phyloP scores from a whole-genome alignment of 2,329 filamentous ascomycete species.

The Sordariomycetes sp. region DNA sequence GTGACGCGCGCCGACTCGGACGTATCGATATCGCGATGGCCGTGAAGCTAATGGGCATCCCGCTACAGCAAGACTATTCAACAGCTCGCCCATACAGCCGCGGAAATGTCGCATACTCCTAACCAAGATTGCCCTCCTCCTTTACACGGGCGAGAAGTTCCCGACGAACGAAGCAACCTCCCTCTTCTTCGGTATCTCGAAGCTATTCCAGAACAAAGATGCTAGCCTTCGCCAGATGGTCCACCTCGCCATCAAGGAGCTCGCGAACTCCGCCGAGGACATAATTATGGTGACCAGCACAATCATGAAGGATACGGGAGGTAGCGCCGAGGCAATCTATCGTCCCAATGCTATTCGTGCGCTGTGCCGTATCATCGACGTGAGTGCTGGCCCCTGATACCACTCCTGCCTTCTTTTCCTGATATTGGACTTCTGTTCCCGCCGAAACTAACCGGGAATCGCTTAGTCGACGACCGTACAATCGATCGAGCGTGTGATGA shows the following conservation, averaged over 20 bases:
- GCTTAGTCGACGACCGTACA: constrained; percentile 80
- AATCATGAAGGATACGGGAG: constrained; percentile 98
- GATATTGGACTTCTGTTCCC: neutral
- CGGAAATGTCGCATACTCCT: constrained; percentile 94
- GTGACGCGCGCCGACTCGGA: neutral
- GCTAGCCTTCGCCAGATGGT: constrained; percentile 97
- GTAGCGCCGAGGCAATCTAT: constrained; percentile 87
- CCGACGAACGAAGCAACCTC: constrained; percentile 94
- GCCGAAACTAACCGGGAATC: neutral
- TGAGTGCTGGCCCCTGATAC: constrained; percentile 28
- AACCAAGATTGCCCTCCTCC: constrained; percentile 90
- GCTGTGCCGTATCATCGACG: constrained; percentile 92
- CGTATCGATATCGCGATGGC: neutral
- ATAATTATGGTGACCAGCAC: constrained; percentile 99
- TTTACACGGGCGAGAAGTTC: constrained; percentile 96
- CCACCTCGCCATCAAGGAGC: constrained; percentile 94
- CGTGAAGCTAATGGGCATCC: neutral
- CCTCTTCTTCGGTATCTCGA: constrained; percentile 97
- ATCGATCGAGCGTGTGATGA: constrained; percentile 95
- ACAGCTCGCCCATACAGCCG: constrained; percentile 90
- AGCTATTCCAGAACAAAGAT: constrained; percentile 99
- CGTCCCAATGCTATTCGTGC: constrained; percentile 92
- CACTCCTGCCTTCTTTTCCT: neutral
- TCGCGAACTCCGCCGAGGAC: constrained; percentile 89
- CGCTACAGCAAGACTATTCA: constrained; percentile 79